Conservation (phyloP, 352 stramenopile genomes). For the Thraustochytrium sp. region DNA sequence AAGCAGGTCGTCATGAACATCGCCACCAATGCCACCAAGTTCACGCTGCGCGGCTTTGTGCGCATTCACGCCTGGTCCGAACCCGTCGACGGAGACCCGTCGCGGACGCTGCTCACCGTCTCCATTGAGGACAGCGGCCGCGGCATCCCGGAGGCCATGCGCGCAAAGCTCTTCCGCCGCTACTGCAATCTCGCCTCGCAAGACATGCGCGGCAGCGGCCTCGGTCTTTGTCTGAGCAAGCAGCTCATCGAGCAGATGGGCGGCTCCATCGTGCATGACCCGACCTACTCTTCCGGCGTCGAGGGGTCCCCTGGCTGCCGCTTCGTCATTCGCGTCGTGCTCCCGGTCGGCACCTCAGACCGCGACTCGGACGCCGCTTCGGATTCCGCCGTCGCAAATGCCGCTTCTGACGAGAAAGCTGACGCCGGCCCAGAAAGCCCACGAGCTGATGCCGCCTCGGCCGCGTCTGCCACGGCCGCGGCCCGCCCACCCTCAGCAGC, state of each 20-base stretch:
- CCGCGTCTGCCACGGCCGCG: background rate
- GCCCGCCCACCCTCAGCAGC: background rate
- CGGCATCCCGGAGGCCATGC: background rate
- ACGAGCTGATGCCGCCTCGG: too few relatives aligned
- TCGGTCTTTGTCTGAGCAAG: constrained; percentile 18
- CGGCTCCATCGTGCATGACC: background rate
- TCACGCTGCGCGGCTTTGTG: constrained; percentile 28
- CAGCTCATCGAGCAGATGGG: constrained; percentile 26
- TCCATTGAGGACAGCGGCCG: constrained; percentile 14
- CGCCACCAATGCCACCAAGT: constrained; percentile 40
- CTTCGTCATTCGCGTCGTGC: background rate
- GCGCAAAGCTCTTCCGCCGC: background rate
- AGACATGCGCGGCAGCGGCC: background rate
- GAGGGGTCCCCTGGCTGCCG: background rate
- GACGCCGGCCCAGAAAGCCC: too few relatives aligned
- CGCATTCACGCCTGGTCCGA: background rate
- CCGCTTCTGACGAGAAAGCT: too few relatives aligned
- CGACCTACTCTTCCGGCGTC: background rate
- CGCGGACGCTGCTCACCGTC: background rate
- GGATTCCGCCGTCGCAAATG: background rate
- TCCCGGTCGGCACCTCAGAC: background rate
- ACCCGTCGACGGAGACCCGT: background rate
- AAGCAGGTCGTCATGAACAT: constrained; percentile 43
- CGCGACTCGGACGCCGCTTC: background rate
- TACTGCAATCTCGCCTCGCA: background rate